Percentiles rank a stretch among this genome's conserved stretches.
Evolutionary conservation across 257 asterid genomes (phyloP).

Genomic region (Nicotiana attenuata): DNA sequence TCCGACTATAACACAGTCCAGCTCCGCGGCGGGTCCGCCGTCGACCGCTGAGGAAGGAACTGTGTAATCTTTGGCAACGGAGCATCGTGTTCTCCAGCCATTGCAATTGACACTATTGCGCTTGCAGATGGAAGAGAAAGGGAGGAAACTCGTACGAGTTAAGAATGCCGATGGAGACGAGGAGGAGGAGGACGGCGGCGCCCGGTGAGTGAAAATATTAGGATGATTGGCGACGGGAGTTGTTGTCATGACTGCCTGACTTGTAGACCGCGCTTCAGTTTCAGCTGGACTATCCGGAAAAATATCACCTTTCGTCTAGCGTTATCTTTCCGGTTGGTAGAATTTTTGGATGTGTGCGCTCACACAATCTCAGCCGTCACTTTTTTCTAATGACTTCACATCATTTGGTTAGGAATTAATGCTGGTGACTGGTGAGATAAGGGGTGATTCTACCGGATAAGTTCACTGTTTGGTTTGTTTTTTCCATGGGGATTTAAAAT

Average conservation of each 20-base stretch:
- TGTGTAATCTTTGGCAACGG: constrained; percentile 29
- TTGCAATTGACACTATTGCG: constrained; percentile 10
- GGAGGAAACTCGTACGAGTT: background rate
- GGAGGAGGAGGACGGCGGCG: background rate
- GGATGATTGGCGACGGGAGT: constrained; percentile 4
- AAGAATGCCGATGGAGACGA: constrained; percentile 10
- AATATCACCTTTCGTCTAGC: background rate
- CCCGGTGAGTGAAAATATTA: constrained; percentile 8
- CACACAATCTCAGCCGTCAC: background rate
- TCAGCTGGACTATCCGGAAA: background rate
- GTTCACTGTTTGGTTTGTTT: background rate
- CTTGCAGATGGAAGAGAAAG: background rate
- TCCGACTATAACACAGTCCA: constrained; percentile 88
- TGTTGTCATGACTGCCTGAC: background rate
- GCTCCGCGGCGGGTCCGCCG: constrained; percentile 16
- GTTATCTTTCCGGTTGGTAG: background rate
- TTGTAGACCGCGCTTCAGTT: background rate
- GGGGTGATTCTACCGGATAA: background rate
- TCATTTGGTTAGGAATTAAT: background rate
- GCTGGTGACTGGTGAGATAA: background rate
- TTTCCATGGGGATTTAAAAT: too few relatives aligned
- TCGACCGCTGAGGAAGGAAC: constrained; percentile 29
- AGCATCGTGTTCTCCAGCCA: constrained; percentile 39
- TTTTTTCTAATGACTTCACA: background rate
- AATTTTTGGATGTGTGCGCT: background rate